Percentiles rank a stretch among this genome's conserved stretches.
phyloP scores from a whole-genome alignment of 306 rosid species.

The Hylodesmum podocarpum region DNA sequence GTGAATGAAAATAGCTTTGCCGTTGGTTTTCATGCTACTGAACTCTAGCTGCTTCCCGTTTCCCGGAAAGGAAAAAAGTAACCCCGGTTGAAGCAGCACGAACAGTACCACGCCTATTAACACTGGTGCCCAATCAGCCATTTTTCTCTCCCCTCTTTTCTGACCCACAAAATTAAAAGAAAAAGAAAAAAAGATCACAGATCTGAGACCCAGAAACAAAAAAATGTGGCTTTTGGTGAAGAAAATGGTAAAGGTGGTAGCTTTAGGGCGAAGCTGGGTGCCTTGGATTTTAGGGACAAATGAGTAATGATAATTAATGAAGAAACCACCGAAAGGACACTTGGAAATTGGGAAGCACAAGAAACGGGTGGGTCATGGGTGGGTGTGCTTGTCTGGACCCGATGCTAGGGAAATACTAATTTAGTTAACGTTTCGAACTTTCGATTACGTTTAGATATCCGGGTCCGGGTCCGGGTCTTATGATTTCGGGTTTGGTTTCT shows the following conservation, averaged over 20 bases:
- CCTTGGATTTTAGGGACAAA: neutral
- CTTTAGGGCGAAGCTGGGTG: neutral
- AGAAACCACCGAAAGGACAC: constrained; percentile 2
- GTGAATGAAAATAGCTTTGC: constrained; percentile 84
- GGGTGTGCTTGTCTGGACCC: neutral
- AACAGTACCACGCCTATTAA: constrained; percentile 85
- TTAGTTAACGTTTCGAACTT: neutral
- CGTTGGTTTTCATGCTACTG: constrained; percentile 87
- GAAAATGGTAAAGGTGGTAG: constrained; percentile 18
- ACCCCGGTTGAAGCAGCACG: constrained; percentile 87
- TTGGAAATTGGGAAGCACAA: constrained; percentile 23
- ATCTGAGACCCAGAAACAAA: neutral
- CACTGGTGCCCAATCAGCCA: constrained; percentile 99
- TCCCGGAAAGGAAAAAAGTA: constrained; percentile 79
- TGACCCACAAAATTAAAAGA: neutral
- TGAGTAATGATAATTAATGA: neutral
- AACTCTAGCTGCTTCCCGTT: constrained; percentile 69
- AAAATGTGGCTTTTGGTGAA: neutral
- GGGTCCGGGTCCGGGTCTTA: neutral
- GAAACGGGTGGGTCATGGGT: neutral
- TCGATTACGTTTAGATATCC: neutral
- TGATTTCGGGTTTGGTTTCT: neutral
- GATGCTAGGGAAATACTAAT: neutral
- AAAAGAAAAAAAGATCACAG: neutral
- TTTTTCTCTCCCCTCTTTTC: neutral